Percentiles rank a stretch among this genome's conserved stretches.
Evolutionary conservation across 2,329 filamentous ascomycete genomes (phyloP).

Genomic region (Purpureocillium takamizusanense): DNA sequence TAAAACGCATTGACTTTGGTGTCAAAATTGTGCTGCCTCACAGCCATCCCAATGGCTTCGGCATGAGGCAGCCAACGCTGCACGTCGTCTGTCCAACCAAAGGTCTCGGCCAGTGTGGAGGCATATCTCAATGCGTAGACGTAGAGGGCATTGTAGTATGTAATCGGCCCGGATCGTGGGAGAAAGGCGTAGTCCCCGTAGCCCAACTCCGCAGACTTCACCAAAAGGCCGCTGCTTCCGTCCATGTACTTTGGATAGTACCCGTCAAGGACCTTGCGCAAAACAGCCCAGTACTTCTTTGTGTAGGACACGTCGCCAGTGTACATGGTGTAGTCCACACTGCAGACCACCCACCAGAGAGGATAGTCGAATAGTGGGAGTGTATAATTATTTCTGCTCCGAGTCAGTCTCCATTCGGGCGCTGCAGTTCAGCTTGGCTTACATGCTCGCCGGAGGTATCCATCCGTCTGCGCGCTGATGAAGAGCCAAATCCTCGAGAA

Average conservation of each 20-base stretch:
- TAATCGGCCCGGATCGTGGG: conserved; percentile 34
- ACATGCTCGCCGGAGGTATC: conserved; percentile 46
- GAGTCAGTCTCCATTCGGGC: neutral
- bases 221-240: conserved; percentile 26
- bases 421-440: conserved; percentile 8
- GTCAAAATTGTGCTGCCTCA: conserved; percentile 33
- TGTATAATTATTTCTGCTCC: conserved; percentile 30
- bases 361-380: conserved; percentile 43
- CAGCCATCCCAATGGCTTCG: conserved; percentile 19
- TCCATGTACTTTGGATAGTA: conserved; percentile 37
- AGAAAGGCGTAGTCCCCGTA: conserved; percentile 46
- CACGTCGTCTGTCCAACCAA: conserved; percentile 22
- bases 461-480: conserved; percentile 42
- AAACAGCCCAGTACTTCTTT: conserved; percentile 27
- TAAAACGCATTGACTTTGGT: conserved; percentile 31
- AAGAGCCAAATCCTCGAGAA: conserved; percentile 37
- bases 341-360: conserved; percentile 41
- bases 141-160: conserved; percentile 44
- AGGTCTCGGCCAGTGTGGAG: conserved; percentile 28
- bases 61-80: conserved; percentile 30
- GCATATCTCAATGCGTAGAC: conserved; percentile 34
- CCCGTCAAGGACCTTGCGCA: conserved; percentile 31
- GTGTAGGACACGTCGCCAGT: conserved; percentile 35
- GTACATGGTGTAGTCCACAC: conserved; percentile 39
- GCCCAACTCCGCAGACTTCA: conserved; percentile 24